Percentiles rank a stretch among this genome's conserved stretches.
These are phyloP conservation scores for Flaveria ramosissima DNA, from an alignment of 129 eudicot species.

Conservation along the genomic window DNA sequence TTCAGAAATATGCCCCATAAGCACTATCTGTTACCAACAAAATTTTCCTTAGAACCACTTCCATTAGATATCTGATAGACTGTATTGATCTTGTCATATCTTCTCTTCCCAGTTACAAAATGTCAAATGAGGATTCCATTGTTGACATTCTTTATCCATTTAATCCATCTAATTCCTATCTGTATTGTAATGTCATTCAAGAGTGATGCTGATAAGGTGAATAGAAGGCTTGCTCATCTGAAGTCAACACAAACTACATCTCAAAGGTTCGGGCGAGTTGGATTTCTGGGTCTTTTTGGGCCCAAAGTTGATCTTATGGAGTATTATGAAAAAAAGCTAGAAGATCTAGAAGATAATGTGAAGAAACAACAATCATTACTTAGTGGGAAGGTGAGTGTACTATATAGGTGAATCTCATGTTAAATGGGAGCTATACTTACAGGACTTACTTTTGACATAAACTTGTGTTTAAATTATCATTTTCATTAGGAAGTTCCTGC, in stretches of 20 bases:
- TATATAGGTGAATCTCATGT: constrained; percentile 16
- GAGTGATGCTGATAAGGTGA: constrained; percentile 53
- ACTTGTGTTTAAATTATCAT: constrained; percentile 11
- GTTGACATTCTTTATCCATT: constrained; percentile 15
- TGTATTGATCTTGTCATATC: constrained; percentile 3
- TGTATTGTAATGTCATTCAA: constrained; percentile 31
- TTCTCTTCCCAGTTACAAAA: constrained; percentile 23
- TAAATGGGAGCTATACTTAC: constrained; percentile 8
- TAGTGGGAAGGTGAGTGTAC: constrained; percentile 54
- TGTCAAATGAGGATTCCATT: neutral
- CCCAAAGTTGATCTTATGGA: constrained; percentile 59
- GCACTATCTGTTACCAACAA: constrained; percentile 1
- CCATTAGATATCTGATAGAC: neutral
- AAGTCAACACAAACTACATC: constrained; percentile 42
- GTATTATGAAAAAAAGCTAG: constrained; percentile 65
- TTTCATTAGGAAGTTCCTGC: constrained; percentile 69
- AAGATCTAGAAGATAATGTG: constrained; percentile 55
- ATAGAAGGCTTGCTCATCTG: constrained; percentile 47
- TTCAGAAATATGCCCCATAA: too few relatives aligned
- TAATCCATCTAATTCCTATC: constrained; percentile 19
- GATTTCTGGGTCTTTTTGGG: constrained; percentile 61
- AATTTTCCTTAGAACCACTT: constrained; percentile 20
- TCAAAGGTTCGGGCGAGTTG: constrained; percentile 52
- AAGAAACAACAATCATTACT: constrained; percentile 53
- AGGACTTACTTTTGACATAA: constrained; percentile 22